A percentile compares a stretch with the other conserved stretches of the same genome.
Evolutionary conservation across 331 rosid genomes (phyloP).

Genomic region (Erythrophleum ivorense): DNA sequence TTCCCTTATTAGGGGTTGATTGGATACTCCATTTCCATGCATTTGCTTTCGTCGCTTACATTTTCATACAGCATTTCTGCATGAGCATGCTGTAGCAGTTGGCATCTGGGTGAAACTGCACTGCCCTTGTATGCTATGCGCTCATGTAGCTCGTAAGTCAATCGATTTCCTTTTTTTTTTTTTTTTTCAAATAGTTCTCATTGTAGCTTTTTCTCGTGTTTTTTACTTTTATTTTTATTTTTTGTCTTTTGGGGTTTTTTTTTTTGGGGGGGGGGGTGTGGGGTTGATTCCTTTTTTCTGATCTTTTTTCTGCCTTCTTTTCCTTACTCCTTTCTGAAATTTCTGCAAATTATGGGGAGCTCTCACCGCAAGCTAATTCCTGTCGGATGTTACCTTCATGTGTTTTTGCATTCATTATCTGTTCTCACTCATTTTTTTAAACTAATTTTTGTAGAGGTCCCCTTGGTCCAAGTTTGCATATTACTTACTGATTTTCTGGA

Average conservation of each 20-base stretch:
- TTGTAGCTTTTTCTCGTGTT: background rate
- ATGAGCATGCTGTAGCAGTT: background rate
- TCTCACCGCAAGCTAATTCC: too few species aligned
- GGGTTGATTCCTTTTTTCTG: too few species aligned
- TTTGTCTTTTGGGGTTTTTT: background rate
- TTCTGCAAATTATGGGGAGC: too few species aligned
- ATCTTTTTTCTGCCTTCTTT: background rate
- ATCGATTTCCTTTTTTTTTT: background rate
- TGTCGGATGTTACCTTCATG: too few species aligned
- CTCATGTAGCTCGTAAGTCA: background rate
- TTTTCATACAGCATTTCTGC: conserved; percentile 21
- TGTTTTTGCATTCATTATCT: too few species aligned
- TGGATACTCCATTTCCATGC: background rate
- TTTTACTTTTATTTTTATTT: background rate
- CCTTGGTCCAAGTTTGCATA: too few species aligned
- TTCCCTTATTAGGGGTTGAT: background rate
- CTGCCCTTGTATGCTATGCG: background rate
- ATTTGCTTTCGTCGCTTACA: conserved; percentile 9
- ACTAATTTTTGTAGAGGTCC: too few species aligned
- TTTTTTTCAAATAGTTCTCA: background rate
- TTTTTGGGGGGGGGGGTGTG: background rate
- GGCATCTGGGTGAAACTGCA: background rate
- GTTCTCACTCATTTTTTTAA: too few species aligned
- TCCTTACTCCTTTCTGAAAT: too few species aligned
- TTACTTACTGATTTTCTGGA: too few species aligned